Conservation (phyloP, 345 rosid species). For the Syzygium aromaticum region DNA sequence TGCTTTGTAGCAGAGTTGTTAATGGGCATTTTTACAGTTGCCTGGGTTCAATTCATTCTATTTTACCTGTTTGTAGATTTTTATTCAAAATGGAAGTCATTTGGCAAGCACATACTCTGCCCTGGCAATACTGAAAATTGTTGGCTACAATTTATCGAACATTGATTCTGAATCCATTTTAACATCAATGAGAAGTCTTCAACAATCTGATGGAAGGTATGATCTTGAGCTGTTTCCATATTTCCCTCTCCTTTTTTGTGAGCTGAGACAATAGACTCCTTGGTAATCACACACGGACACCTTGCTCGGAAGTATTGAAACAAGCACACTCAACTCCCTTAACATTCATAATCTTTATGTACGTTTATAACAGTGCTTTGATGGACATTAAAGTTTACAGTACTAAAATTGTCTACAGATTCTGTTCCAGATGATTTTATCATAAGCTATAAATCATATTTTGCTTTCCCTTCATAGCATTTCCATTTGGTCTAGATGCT, state of each 20-base stretch:
- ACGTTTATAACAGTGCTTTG: neutral
- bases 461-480: neutral
- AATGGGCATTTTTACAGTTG: neutral
- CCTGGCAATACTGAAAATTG: conserved; percentile 54
- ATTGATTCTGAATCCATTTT: conserved; percentile 39
- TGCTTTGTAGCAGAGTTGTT: neutral
- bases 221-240: neutral
- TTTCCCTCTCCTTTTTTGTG: neutral
- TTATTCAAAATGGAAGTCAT: conserved; percentile 49
- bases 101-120: conserved; percentile 89
- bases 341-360: neutral
- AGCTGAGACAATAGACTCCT: neutral
- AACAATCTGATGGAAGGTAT: conserved; percentile 86
- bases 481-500: neutral
- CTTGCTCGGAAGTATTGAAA: neutral
- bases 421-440: neutral
- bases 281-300: neutral
- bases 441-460: neutral
- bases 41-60: neutral
- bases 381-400: neutral
- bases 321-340: neutral
- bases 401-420: neutral
- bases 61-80: conserved; percentile 26
- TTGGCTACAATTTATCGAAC: conserved; percentile 48
- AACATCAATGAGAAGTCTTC: conserved; percentile 72